Evolutionary conservation across 2,329 filamentous ascomycete genomes (phyloP).

Genomic region (Elsinoe perseae): DNA sequence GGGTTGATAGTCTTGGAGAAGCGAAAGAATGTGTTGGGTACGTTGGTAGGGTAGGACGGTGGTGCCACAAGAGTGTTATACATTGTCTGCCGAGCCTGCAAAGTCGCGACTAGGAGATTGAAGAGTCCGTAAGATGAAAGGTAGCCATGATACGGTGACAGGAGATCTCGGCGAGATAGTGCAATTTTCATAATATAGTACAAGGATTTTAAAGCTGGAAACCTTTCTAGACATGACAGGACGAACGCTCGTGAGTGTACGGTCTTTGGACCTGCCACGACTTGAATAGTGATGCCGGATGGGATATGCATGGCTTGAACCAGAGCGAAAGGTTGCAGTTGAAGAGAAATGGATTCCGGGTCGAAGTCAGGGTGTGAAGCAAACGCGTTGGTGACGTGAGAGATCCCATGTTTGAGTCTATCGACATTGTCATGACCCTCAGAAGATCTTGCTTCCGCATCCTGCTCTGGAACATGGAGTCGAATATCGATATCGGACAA

Average conservation of each 20-base stretch:
- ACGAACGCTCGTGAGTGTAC: constrained; percentile 37
- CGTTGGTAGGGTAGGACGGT: neutral
- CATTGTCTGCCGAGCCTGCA: constrained; percentile 37
- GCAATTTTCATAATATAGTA: constrained; percentile 45
- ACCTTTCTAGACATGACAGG: constrained; percentile 41
- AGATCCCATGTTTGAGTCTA: neutral
- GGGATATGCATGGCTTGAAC: constrained; percentile 37
- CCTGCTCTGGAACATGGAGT: constrained; percentile 28
- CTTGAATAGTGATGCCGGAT: constrained; percentile 46
- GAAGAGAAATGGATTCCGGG: constrained; percentile 18
- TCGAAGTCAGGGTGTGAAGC: constrained; percentile 18
- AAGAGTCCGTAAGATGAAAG: constrained; percentile 49
- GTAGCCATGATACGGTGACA: constrained; percentile 42
- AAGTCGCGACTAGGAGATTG: constrained; percentile 49
- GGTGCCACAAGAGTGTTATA: neutral
- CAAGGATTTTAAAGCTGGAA: constrained; percentile 42
- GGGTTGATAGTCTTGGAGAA: neutral
- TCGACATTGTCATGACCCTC: neutral
- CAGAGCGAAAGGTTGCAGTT: constrained; percentile 34
- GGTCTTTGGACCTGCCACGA: constrained; percentile 42
- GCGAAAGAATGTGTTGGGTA: neutral
- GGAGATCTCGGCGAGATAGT: constrained; percentile 44
- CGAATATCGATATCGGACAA: constrained; percentile 50
- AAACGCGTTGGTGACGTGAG: neutral
- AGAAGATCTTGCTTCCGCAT: constrained; percentile 15